Evolutionary conservation across 495 filamentous ascomycete genomes (phyloP), one percentile per base, ranked within the genome.

Genomic region (Letharia lupina): DNA sequence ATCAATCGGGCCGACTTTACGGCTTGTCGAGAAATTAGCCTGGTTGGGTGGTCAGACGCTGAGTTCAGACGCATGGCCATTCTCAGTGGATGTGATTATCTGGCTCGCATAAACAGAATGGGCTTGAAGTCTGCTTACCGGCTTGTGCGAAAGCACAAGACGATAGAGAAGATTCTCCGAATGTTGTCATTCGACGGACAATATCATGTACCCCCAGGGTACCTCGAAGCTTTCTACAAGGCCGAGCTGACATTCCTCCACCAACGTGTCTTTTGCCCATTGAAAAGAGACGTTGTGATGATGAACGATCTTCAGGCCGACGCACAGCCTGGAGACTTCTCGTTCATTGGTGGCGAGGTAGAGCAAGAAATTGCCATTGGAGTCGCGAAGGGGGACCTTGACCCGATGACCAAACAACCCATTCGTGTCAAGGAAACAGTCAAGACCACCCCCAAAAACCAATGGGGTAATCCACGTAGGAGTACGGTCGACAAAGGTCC

Each of bases 61-160:
- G 90, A 97, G 64, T 99, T 99, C 70, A 83, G 95, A 59, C 86
- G 82, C 31, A 99, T 99, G 95, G 91, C 93, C 61, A 98, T 99
- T 62, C 73, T 99, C 31, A 96, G 91, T 74, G 95, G 95, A n/a
- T 99, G 95, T 75, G 95, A 99, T 74, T 99, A 99, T 75, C 82
- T 98, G 60, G 80, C 86, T 9, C 88, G 86, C 69, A 90, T 98
- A 66, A 84, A 82, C 50, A 88, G 86, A 58, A 84, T 99, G 82
- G 95, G 95, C 5, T 74, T 99, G 58, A 96, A 96, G 76, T 97
- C 91, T 33, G 95, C 95, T 2, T 88, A 99, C 71, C 84, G 91
- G 42, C 82, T 94, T 75, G 83, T 99, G 66, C 86, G 93, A 56
- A 96, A 93, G 72, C 84, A 96, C 79, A 93, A 91, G 72, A 90